Evolutionary conservation across 805 yeast genomes (phyloP).

Genomic region (Ogataea ramenticola): DNA sequence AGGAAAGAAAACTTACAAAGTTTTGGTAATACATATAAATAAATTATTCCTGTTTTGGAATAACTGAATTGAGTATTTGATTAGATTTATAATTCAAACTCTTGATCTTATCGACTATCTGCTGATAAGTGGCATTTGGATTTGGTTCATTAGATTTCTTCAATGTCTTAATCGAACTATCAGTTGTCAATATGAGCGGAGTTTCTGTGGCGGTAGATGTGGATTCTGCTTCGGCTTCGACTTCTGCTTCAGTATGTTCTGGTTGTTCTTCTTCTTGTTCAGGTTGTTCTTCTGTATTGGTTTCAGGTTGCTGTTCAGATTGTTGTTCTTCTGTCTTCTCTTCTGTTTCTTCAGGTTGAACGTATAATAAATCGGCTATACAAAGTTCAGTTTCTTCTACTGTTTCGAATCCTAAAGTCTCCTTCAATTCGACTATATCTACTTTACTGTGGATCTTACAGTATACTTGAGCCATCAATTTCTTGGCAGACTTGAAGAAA

Average conservation of each 20-base stretch:
- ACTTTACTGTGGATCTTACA: constrained; percentile 46
- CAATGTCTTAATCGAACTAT: neutral
- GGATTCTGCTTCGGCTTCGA: neutral
- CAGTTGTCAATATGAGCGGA: neutral
- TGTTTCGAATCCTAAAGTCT: constrained; percentile 12
- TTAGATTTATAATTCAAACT: constrained; percentile 52
- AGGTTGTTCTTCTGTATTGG: neutral
- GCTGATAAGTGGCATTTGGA: constrained; percentile 50
- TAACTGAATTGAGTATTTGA: constrained; percentile 44
- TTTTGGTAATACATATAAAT: neutral
- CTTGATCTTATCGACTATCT: constrained; percentile 62
- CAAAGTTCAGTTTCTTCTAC: constrained; percentile 44
- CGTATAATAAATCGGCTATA: constrained; percentile 37
- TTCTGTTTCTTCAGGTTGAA: neutral
- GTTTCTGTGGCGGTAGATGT: neutral
- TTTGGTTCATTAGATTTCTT: constrained; percentile 6
- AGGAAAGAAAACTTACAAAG: neutral
- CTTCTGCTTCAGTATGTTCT: neutral
- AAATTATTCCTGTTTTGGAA: constrained; percentile 15
- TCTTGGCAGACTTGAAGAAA: constrained; percentile 41
- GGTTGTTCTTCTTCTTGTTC: constrained; percentile 6
- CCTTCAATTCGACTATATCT: constrained; percentile 6
- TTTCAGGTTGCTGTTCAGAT: constrained; percentile 4
- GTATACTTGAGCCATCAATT: constrained; percentile 41
- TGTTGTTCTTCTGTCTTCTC: constrained; percentile 1